Conservation (phyloP, 2,329 filamentous ascomycete genomes). For the Fusarium cicatricum region DNA sequence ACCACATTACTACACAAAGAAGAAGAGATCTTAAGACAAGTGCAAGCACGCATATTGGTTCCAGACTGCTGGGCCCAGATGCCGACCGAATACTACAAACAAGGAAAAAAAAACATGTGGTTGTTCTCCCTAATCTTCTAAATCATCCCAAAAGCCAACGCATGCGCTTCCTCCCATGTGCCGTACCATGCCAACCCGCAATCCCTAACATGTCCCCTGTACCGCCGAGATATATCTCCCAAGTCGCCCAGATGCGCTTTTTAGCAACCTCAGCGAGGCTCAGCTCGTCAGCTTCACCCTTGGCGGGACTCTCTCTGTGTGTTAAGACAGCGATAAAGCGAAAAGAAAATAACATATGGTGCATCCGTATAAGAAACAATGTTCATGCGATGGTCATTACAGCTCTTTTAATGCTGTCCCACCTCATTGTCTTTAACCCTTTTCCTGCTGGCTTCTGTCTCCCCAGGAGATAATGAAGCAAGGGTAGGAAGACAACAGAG, state of each 20-base stretch:
- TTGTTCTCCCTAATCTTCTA: slow-evolving; percentile 34
- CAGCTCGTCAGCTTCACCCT: slow-evolving; percentile 29
- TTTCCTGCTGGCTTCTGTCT: slow-evolving; percentile 21
- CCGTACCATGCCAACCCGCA: slow-evolving; percentile 33
- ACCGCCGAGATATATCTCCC: slow-evolving; percentile 28
- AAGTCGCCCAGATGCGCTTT: slow-evolving; percentile 30
- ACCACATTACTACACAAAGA: slow-evolving; percentile 42
- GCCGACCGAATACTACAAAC: slow-evolving; percentile 33
- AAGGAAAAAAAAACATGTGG: slow-evolving; percentile 28
- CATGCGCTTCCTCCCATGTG: slow-evolving; percentile 37
- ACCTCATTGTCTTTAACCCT: slow-evolving; percentile 26
- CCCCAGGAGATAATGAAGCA: slow-evolving; percentile 26
- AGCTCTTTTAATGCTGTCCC: slow-evolving; percentile 48
- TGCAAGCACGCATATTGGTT: slow-evolving; percentile 30
- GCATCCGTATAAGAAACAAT: slow-evolving; percentile 47
- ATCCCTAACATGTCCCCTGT: slow-evolving; percentile 26
- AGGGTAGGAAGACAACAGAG: slow-evolving; percentile 22
- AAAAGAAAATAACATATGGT: slow-evolving; percentile 41
- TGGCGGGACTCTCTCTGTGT: slow-evolving; percentile 30
- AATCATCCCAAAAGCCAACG: slow-evolving; percentile 37
- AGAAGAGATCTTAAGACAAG: slow-evolving; percentile 29
- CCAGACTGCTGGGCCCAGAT: slow-evolving; percentile 29
- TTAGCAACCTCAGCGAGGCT: slow-evolving; percentile 33
- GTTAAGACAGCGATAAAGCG: slow-evolving; percentile 36
- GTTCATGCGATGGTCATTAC: slow-evolving; percentile 54